Base-by-base conservation (phyloP, 805 yeast species). In the Lipomyces chichibuensis region DNA sequence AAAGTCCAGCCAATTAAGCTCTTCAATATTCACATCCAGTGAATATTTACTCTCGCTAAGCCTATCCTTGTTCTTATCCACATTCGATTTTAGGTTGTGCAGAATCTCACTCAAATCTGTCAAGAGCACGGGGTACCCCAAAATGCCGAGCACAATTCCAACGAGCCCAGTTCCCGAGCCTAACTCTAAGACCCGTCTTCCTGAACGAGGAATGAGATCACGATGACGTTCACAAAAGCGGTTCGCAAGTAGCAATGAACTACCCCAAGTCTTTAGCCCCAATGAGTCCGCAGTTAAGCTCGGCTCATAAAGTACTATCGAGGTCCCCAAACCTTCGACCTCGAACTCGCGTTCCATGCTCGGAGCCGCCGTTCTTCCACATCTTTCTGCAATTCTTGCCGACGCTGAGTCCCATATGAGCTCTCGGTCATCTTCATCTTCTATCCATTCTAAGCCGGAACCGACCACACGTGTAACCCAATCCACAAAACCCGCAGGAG, bases 181-280 rank as follows among this genome's bases (percentile, higher is more conserved):
- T n/a, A 95, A 79, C 74, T 94, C 99, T 59, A 75, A 72, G 17
- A 72, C 59, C n/a, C 57, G 60, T n/a, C 51, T 14, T 4, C 33
- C 71, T 3, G 78, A 76, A 25, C 74, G 77, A 14, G 59, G 46
- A 35, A 37, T 29, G 35, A 32, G 17, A 58, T 29, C 2, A 78
- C 69, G 35, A 75, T 75, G 5, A 64, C 56, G 1, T 62, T 49
- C 71, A 5, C 83, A 76, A 2, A 91, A 75, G 32, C 89, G 77
- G 43, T 83, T 79, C 35, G 95, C 84, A 29, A 95, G 78, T 5
- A 91, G 83, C 32, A 90, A 78, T 0, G 98, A 87, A 0, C 98
- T 90, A 0, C 98, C 99, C 99, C 99, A 94, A 0, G 99, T 94
- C 69, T 94, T 92, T 76, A 92, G 82, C 0, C 99, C 99, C 27